Evolutionary conservation across 345 rosid species (phyloP).

Genomic region (Rhodamnia rubescens): DNA sequence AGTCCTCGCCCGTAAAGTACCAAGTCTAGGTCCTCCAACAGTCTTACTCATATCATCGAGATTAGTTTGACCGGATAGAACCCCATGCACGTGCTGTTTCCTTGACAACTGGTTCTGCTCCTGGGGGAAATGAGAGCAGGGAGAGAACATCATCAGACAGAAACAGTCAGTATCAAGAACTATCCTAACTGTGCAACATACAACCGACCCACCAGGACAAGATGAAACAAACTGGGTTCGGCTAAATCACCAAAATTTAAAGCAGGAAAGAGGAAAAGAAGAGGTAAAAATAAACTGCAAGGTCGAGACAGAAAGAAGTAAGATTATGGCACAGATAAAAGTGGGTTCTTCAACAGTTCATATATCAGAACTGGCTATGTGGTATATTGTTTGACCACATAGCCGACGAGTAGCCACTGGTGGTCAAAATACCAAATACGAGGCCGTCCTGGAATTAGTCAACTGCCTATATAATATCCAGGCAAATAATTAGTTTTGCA

Average conservation of each 20-base stretch:
- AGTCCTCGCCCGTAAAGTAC: neutral
- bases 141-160: neutral
- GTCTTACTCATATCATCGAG: neutral
- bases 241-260: neutral
- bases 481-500: neutral
- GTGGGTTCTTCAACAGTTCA: neutral
- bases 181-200: neutral
- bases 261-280: neutral
- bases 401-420: neutral
- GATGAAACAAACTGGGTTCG: neutral
- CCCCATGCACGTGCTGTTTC: slow-evolving; percentile 4
- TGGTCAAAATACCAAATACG: neutral
- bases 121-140: slow-evolving; percentile 2
- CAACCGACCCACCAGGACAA: neutral
- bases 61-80: neutral
- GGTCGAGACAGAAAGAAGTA: neutral
- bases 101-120: slow-evolving; percentile 22
- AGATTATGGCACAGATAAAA: neutral
- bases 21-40: neutral
- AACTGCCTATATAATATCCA: neutral
- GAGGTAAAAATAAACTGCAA: neutral
- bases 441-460: neutral
- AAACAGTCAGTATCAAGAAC: neutral
- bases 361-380: neutral
- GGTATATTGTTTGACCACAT: neutral